Evolutionary conservation across 352 stramenopile species (phyloP), one percentile per base, ranked within the genome.

Genomic region (Phytopythium montanum): DNA sequence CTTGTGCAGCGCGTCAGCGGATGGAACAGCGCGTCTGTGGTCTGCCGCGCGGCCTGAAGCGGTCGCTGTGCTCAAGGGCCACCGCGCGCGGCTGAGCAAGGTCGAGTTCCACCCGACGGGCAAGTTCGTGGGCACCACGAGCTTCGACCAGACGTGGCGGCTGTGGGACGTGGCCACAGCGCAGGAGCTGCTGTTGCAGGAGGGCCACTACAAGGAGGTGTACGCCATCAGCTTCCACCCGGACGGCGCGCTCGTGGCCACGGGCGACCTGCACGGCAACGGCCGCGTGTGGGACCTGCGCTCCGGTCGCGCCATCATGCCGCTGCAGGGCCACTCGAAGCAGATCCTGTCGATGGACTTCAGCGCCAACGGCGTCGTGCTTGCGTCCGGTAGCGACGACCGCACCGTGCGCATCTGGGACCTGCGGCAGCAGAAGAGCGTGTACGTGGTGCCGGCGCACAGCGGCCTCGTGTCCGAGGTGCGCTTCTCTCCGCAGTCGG

Each of bases 131-230:
- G 96, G 83, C 26, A 99, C 95, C 9, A 98, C 95, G 12, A 97
- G 89, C 68, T 98, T 98, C 65, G 97, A 99, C 71, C 88, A 98
- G 62, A 98, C 96, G 23, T 99, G 96, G 96, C 79, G 97, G n/a
- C 79, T 99, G 18, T 99, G 96, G 96, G 96, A 99, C 70, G 80
- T 98, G 16, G 87, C 97, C 34, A 97, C 90, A 1, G 85, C 79
- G 9, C 80, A 90, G 42, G 92, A 97, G 60, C 69, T 99, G 48
- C 66, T 99, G 36, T 62, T 99, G 16, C 97, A 99, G 68, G 97
- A 99, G 86, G 97, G 97, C 2, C 96, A 99, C 70, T 95, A 88
- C 64, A 92, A 88, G 61, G 93, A 98, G 62, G 86, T 97, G 29
- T 99, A 98, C 66, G 93, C 94, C 21, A 90, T 99, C 59, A 87